Percentiles rank a stretch among this genome's conserved stretches.
These are phyloP conservation scores for Proliferodiscus dingleyae DNA, from an alignment of 2,329 filamentous ascomycete species.

Conservation along the genomic window DNA sequence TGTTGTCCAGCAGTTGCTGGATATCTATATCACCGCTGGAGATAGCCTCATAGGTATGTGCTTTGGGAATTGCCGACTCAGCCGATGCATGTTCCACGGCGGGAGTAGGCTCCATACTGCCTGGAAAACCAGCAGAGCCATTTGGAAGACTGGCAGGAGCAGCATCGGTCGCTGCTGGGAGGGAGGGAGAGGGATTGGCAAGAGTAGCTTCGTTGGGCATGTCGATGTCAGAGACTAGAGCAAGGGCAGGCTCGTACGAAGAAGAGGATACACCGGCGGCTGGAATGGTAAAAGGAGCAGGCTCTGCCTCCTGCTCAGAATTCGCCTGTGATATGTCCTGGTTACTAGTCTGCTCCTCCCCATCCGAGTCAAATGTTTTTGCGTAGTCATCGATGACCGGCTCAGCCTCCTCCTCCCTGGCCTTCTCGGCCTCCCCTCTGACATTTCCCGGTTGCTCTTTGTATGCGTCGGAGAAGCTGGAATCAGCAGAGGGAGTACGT, in stretches of 20 bases:
- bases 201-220: conserved; percentile 12
- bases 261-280: conserved; percentile 15
- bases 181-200: conserved; percentile 17
- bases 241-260: conserved; percentile 15
- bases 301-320: conserved; percentile 25
- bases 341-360: conserved; percentile 30
- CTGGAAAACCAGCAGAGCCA: conserved; percentile 10
- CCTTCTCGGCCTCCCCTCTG: conserved; percentile 12
- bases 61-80: conserved; percentile 16
- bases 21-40: conserved; percentile 33
- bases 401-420: conserved; percentile 13
- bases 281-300: conserved; percentile 22
- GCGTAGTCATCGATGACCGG: conserved; percentile 32
- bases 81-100: conserved; percentile 9
- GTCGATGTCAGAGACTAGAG: conserved; percentile 13
- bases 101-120: conserved; percentile 8
- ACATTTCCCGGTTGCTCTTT: conserved; percentile 26
- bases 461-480: conserved; percentile 33
- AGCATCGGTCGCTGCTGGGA: conserved; percentile 8
- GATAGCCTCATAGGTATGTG: conserved; percentile 26
- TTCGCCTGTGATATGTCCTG: conserved; percentile 29
- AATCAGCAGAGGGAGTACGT: conserved; percentile 22
- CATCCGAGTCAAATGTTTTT: conserved; percentile 34
- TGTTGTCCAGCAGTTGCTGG: conserved; percentile 34
- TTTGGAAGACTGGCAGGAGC: conserved; percentile 15